These are phyloP conservation scores for Colletotrichum filicis DNA, from an alignment of 2,329 filamentous ascomycete genomes.

Conservation along the genomic window DNA sequence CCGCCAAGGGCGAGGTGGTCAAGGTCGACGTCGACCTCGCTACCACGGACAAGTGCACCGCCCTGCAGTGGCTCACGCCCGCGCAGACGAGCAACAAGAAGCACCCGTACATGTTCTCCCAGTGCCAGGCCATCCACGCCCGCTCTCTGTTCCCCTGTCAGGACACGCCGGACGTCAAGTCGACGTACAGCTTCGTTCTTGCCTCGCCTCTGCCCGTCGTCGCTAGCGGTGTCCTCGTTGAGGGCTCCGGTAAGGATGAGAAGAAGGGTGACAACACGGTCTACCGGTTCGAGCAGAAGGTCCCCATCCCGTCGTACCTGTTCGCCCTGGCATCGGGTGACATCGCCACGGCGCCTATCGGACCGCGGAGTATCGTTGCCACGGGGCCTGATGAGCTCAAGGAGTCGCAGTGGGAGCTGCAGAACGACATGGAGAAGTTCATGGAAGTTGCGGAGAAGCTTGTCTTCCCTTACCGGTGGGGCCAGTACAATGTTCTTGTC, in stretches of 20 bases:
- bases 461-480: conserved; percentile 92
- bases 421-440: conserved; percentile 91
- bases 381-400: conserved; percentile 89
- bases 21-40: conserved; percentile 74
- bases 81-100: conserved; percentile 96
- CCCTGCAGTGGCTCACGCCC: conserved; percentile 93
- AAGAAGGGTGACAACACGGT: conserved; percentile 68
- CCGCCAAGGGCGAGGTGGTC: conserved; percentile 62
- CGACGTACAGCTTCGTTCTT: conserved; percentile 91
- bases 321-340: conserved; percentile 93
- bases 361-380: conserved; percentile 84
- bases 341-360: conserved; percentile 85
- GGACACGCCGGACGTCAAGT: conserved; percentile 97
- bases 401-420: conserved; percentile 90
- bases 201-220: conserved; percentile 90
- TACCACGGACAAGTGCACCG: conserved; percentile 90
- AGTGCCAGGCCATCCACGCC: conserved; percentile 96
- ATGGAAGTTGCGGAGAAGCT: conserved; percentile 85
- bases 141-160: conserved; percentile 96
- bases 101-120: conserved; percentile 97
- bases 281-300: conserved; percentile 89
- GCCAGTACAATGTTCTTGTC: conserved; percentile 92
- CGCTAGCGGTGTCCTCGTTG: conserved; percentile 80
- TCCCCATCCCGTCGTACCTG: conserved; percentile 93
- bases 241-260: conserved; percentile 54